Percentiles rank a stretch among this genome's conserved stretches.
Conservation (phyloP, 305 asterid species). For the Rubia tinctorum region DNA sequence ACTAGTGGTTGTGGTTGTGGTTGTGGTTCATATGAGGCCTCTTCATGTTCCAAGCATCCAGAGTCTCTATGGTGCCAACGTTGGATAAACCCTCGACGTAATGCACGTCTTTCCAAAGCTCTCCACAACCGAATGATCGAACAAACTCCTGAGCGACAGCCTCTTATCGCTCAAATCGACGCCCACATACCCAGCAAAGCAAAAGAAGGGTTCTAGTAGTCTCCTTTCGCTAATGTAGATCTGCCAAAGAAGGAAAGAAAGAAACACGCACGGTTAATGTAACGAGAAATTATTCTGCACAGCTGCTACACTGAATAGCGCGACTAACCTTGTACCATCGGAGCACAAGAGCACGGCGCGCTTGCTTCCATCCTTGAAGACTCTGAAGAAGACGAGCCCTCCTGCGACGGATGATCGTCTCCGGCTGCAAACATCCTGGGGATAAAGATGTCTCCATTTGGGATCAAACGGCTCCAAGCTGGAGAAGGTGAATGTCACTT, state of each 20-base stretch:
- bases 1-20: background rate
- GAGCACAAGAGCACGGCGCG: slow-evolving; percentile 41
- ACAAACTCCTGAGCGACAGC: slow-evolving; percentile 44
- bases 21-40: slow-evolving; percentile 23
- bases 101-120: slow-evolving; percentile 41
- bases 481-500: slow-evolving; percentile 34
- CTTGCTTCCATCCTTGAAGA: slow-evolving; percentile 24
- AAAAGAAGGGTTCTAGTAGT: slow-evolving; percentile 32
- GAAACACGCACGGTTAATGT: background rate
- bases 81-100: slow-evolving; percentile 42
- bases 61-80: slow-evolving; percentile 21
- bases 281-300: background rate
- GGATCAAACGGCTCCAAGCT: slow-evolving; percentile 39
- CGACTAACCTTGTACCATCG: slow-evolving; percentile 32
- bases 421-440: slow-evolving; percentile 29
- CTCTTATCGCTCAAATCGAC: slow-evolving; percentile 31
- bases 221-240: slow-evolving; percentile 17
- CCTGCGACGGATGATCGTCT: slow-evolving; percentile 31
- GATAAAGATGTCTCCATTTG: slow-evolving; percentile 31
- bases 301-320: background rate
- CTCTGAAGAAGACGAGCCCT: slow-evolving; percentile 40
- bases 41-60: slow-evolving; percentile 44
- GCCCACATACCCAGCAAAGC: slow-evolving; percentile 46
- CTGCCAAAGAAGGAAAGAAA: too few relatives aligned
- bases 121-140: slow-evolving; percentile 47